Evolutionary conservation across 2,329 filamentous ascomycete species (phyloP).

Genomic region (Aspergillus niger): DNA sequence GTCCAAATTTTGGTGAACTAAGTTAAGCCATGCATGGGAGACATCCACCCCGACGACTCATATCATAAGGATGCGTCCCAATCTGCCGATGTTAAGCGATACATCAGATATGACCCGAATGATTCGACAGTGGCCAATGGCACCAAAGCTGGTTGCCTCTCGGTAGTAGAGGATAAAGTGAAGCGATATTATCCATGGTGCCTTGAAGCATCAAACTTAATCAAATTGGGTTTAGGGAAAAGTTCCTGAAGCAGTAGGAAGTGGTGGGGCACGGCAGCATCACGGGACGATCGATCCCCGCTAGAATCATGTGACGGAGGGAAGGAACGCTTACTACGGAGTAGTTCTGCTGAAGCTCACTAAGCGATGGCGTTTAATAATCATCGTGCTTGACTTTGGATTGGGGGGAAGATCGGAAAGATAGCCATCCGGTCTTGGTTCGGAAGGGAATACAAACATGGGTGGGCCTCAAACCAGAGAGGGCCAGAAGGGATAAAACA

Average conservation of each 20-base stretch:
- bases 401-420: neutral
- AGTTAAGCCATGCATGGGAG: neutral
- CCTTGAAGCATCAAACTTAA: neutral
- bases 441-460: neutral
- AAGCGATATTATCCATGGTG: neutral
- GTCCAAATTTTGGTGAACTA: neutral
- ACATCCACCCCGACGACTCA: neutral
- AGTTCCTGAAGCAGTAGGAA: constrained; percentile 2
- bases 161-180: neutral
- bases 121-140: neutral
- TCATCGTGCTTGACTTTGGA: too few relatives aligned
- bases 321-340: neutral
- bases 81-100: neutral
- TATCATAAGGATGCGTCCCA: neutral
- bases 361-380: too few relatives aligned
- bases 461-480: neutral
- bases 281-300: constrained; percentile 3
- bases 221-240: neutral
- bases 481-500: neutral
- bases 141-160: neutral
- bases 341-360: too few relatives aligned
- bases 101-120: neutral
- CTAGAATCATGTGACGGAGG: neutral
- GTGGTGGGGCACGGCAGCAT: neutral
- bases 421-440: neutral